Evolutionary conservation across 2,329 filamentous ascomycete species (phyloP).

Genomic region (Sordariomycetes sp.): DNA sequence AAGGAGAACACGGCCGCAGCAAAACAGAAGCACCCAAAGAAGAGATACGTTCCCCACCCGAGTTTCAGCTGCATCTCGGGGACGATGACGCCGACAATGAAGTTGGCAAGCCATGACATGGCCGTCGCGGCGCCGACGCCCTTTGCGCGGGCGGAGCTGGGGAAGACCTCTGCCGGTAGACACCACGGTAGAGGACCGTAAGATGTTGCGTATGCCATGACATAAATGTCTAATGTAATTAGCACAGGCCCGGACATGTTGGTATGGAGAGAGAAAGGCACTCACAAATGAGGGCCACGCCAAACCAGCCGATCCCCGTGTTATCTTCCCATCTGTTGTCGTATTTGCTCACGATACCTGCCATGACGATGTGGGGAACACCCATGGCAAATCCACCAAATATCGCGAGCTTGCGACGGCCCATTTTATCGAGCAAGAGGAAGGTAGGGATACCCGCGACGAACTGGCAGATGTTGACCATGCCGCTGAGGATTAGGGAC

Average conservation of each 20-base stretch:
- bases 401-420: conserved; percentile 9
- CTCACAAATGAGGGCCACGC: neutral
- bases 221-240: neutral
- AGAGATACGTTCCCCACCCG: conserved; percentile 32
- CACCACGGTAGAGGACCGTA: conserved; percentile 21
- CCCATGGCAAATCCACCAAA: neutral
- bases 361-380: neutral
- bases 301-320: neutral
- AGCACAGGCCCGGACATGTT: neutral
- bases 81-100: conserved; percentile 32
- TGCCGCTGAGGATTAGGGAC: conserved; percentile 16
- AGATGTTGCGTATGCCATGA: conserved; percentile 15
- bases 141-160: conserved; percentile 18
- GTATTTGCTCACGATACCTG: neutral
- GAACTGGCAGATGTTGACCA: conserved; percentile 20
- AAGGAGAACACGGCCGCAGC: conserved; percentile 34
- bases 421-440: conserved; percentile 16
- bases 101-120: conserved; percentile 20
- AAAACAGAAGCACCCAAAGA: conserved; percentile 39
- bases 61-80: conserved; percentile 38
- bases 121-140: conserved; percentile 19
- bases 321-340: neutral
- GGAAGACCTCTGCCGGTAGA: conserved; percentile 21
- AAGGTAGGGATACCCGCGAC: conserved; percentile 14
- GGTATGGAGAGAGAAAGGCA: neutral